These are phyloP conservation scores for Saitozyma sp. DNA, from an alignment of 768 basidiomycete genomes.

Conservation along the genomic window DNA sequence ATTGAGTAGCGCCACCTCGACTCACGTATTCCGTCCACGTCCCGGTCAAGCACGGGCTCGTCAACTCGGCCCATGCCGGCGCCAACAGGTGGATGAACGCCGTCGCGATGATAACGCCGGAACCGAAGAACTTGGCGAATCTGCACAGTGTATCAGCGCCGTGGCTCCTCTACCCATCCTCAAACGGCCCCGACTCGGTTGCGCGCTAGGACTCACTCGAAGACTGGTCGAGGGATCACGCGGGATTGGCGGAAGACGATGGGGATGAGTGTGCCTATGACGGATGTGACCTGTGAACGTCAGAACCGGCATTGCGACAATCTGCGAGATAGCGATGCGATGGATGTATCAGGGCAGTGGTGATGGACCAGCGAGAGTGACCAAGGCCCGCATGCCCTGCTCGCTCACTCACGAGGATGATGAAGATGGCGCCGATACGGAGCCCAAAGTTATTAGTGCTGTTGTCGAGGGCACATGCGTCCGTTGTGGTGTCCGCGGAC, in stretches of 20 bases:
- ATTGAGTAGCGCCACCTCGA: slow-evolving; percentile 14
- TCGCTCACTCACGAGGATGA: slow-evolving; percentile 44
- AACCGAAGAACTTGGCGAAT: slow-evolving; percentile 87
- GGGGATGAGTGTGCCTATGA: slow-evolving; percentile 42
- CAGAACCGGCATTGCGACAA: too few relatives aligned
- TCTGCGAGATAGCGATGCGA: too few relatives aligned
- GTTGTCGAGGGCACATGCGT: slow-evolving; percentile 44
- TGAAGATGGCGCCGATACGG: slow-evolving; percentile 49
- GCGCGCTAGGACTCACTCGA: slow-evolving; percentile 57
- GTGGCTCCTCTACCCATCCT: too few relatives aligned
- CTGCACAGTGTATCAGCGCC: too few relatives aligned
- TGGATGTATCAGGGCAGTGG: too few relatives aligned
- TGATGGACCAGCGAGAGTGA: too few relatives aligned
- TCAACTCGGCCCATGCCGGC: slow-evolving; percentile 71
- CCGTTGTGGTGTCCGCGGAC: slow-evolving; percentile 1
- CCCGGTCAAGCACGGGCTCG: slow-evolving; percentile 66
- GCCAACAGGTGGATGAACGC: slow-evolving; percentile 67
- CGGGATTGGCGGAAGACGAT: slow-evolving; percentile 35
- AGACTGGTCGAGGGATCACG: slow-evolving; percentile 62
- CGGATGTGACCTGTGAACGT: slow-evolving; percentile 39
- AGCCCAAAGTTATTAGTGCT: slow-evolving; percentile 22
- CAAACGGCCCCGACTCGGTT: too few relatives aligned
- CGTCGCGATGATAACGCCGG: slow-evolving; percentile 76
- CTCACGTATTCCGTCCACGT: slow-evolving; percentile 64
- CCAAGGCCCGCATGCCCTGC: too few relatives aligned